Evolutionary conservation across 768 basidiomycete species (phyloP).

Genomic region (Auricularia sp.): DNA sequence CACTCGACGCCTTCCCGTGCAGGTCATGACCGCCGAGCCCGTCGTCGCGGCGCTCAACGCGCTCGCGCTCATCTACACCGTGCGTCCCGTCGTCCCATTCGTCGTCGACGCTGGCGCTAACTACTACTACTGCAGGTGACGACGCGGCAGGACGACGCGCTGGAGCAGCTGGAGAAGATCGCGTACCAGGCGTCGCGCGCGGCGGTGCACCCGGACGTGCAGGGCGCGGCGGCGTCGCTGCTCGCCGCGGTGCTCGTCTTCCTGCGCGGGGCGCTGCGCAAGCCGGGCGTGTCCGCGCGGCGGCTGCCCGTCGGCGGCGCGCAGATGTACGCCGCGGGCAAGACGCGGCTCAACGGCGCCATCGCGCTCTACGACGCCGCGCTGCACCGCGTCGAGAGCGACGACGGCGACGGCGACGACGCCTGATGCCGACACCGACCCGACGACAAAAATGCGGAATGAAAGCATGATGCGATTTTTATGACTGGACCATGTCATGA

Average conservation of each 20-base stretch:
- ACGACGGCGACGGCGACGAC: background rate
- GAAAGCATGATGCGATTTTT: too few relatives aligned
- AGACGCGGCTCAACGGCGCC: background rate
- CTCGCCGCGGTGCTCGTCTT: background rate
- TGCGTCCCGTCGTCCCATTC: background rate
- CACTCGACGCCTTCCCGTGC: background rate
- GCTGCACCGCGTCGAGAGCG: background rate
- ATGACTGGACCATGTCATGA: too few relatives aligned
- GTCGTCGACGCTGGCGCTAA: too few relatives aligned
- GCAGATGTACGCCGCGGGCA: background rate
- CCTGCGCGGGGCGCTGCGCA: conserved; percentile 1
- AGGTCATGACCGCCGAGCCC: background rate
- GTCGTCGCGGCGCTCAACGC: background rate
- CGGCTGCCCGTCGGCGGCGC: background rate
- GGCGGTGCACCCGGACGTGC: background rate
- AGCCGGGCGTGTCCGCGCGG: background rate
- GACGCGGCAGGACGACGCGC: background rate
- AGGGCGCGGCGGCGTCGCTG: background rate
- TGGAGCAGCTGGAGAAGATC: conserved; percentile 1
- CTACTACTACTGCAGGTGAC: background rate
- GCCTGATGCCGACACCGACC: background rate
- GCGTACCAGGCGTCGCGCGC: conserved; percentile 1
- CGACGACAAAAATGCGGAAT: background rate
- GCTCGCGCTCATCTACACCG: background rate
- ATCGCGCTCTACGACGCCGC: background rate